Evolutionary conservation across 768 basidiomycete species (phyloP), one percentile per base, ranked within the genome.

Genomic region (Rhodotorula toruloides): DNA sequence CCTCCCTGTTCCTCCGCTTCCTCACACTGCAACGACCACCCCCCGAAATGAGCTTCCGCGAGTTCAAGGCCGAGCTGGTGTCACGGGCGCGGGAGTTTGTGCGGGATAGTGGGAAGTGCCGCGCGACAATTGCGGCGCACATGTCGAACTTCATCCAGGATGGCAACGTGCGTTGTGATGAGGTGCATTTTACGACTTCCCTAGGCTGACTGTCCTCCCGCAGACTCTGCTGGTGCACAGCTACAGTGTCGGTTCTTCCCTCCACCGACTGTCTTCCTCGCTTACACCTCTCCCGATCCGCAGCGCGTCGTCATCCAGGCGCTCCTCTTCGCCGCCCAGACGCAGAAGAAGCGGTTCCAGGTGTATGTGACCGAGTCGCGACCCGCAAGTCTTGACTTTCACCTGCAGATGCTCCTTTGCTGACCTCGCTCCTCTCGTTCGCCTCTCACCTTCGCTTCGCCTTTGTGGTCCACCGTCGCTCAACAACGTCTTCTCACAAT

Each of bases 331-430:
- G 84, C 87, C 63, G 93, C 96, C 25, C 91, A 94, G 77, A 82
- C 87, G 75, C 78, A 80, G 64, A 85, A 84, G 77, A 97, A 98
- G 80, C 84, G 93, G 62, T 90, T 98, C 78, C 91, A 90, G 74
- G 94, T 99, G 44, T 98, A 91, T 77, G 94, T 99, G 64, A 97
- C 94, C 72, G 91, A 97, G 85, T 90, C 90, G 40, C 84, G 90
- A 70, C 92, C 94, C 3, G 77, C 85, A 84, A 76, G 89, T 88
- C 74, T 82, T 88, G 17, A 22, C 40, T 17, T 27, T 32, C 42
- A 4, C 3, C 39, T 54, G 37, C 36, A 16, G 27, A 34, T 47
- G 40, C 5, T 49, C 53, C 25, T 37, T 43, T 2, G 5, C 53
- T 39, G 19, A 47, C 37, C 44, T 10, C 44, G 46, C 31, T 1